These are phyloP conservation scores for Blastobotrys terrestris DNA, from an alignment of 805 yeast species.

Conservation along the genomic window DNA sequence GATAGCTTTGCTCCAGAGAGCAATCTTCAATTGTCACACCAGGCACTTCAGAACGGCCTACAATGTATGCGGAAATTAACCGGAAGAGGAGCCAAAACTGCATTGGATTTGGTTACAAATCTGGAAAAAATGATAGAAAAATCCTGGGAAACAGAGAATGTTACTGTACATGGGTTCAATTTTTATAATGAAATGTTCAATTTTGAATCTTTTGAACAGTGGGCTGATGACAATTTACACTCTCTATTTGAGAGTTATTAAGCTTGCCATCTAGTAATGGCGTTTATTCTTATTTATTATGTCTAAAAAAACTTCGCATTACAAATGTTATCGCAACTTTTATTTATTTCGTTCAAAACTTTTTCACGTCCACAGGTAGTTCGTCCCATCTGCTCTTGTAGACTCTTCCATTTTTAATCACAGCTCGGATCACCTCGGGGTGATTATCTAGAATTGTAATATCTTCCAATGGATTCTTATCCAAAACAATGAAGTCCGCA, in stretches of 20 bases:
- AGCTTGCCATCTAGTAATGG: no score
- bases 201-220: constrained; percentile 2
- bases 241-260: not conserved
- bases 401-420: constrained; percentile 4
- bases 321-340: no score
- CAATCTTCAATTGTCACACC: constrained; percentile 1
- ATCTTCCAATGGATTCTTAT: constrained; percentile 4
- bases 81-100: not conserved
- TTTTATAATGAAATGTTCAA: constrained; percentile 1
- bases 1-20: not conserved
- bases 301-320: no score
- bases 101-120: not conserved
- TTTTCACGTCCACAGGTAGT: not conserved
- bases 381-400: constrained; percentile 5
- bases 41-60: not conserved
- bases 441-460: constrained; percentile 3
- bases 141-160: not conserved
- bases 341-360: not conserved
- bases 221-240: not conserved
- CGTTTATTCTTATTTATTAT: no score
- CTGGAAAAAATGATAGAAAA: not conserved
- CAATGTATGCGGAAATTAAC: not conserved
- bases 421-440: not conserved
- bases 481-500: constrained; percentile 4
- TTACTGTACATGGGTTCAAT: not conserved